Conservation (phyloP, 1,139 yeast species). For the Yamadazyma oceani region DNA sequence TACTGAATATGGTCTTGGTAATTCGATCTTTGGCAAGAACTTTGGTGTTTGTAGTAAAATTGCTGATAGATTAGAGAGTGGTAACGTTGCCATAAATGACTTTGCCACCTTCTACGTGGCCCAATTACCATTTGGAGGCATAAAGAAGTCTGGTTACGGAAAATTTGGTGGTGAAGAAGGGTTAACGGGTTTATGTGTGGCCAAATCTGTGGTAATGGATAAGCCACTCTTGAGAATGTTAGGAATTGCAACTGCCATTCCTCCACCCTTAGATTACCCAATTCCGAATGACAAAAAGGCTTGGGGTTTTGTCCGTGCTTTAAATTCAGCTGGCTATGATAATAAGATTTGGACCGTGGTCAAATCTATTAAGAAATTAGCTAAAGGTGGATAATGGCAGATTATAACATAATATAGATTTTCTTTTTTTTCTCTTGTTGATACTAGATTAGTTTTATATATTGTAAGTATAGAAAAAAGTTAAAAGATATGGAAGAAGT, state of each 20-base stretch:
- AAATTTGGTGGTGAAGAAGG: slow-evolving; percentile 98
- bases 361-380: slow-evolving; percentile 41
- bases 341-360: slow-evolving; percentile 64
- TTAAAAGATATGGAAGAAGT: slow-evolving; percentile 5
- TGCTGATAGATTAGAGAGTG: slow-evolving; percentile 66
- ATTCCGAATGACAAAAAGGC: slow-evolving; percentile 77
- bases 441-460: background rate
- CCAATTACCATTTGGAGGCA: slow-evolving; percentile 95
- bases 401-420: slow-evolving; percentile 2
- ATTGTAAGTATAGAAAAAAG: background rate
- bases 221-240: slow-evolving; percentile 59
- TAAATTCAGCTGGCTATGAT: slow-evolving; percentile 88
- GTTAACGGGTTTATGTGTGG: slow-evolving; percentile 78
- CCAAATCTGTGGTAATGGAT: slow-evolving; percentile 86
- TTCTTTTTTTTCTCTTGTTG: background rate
- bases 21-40: slow-evolving; percentile 77
- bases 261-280: slow-evolving; percentile 88
- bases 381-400: slow-evolving; percentile 29
- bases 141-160: slow-evolving; percentile 90
- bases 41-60: slow-evolving; percentile 57
- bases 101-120: slow-evolving; percentile 95
- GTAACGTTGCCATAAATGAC: slow-evolving; percentile 94
- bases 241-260: slow-evolving; percentile 75
- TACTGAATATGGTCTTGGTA: slow-evolving; percentile 90
- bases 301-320: slow-evolving; percentile 80